These are phyloP conservation scores for Yamadazyma aaseri DNA, from an alignment of 1,139 yeast genomes.

Conservation along the genomic window DNA sequence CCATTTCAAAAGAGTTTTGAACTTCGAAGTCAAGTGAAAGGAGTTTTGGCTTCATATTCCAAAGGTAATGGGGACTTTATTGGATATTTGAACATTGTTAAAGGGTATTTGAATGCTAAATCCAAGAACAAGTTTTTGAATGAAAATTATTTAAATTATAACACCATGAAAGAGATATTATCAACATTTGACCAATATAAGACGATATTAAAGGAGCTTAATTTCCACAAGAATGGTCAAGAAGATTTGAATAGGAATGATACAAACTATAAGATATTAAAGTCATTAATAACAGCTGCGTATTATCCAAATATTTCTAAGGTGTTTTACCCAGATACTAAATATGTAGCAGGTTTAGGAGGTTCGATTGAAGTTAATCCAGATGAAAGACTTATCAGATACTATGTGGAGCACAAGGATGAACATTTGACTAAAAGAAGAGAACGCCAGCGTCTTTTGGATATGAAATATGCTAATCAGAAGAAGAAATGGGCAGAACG, in stretches of 20 bases:
- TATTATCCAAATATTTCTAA: constrained; percentile 81
- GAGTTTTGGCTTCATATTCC: constrained; percentile 40
- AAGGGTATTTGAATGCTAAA: constrained; percentile 41
- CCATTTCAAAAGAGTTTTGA: constrained; percentile 70
- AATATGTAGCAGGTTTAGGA: constrained; percentile 62
- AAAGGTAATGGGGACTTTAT: constrained; percentile 66
- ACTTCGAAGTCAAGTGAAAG: constrained; percentile 61
- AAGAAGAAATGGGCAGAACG: constrained; percentile 40
- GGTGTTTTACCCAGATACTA: constrained; percentile 79
- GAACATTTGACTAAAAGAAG: constrained; percentile 4
- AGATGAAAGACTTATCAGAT: constrained; percentile 70
- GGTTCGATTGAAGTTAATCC: constrained; percentile 87
- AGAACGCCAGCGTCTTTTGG: constrained; percentile 8
- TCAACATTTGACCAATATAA: constrained; percentile 70
- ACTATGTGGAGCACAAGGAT: constrained; percentile 48
- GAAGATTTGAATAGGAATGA: constrained; percentile 47
- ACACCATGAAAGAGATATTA: constrained; percentile 66
- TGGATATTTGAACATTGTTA: constrained; percentile 58
- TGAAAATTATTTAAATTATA: constrained; percentile 62
- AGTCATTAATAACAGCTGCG: constrained; percentile 75
- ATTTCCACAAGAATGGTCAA: constrained; percentile 47
- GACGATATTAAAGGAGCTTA: constrained; percentile 68
- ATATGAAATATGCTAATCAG: constrained; percentile 20
- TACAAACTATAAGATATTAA: constrained; percentile 49
- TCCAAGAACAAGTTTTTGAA: constrained; percentile 50